Evolutionary conservation across 148 eudicot species (phyloP), one percentile per base, ranked within the genome.

Genomic region (Vaccinium macrocarpon): DNA sequence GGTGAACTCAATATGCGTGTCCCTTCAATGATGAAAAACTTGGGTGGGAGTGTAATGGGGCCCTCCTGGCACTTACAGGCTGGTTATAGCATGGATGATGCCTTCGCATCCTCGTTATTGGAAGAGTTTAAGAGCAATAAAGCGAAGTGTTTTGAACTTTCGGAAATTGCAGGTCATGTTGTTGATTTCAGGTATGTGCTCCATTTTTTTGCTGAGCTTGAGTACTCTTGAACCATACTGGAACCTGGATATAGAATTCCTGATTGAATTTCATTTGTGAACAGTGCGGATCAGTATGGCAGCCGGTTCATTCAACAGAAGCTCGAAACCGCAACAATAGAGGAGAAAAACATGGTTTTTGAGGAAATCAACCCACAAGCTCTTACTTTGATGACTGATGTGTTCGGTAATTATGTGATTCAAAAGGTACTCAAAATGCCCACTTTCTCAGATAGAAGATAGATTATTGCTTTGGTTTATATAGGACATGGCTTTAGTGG

Each of bases 261-360:
- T 84, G 16, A 82, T 73, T 49, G 27, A 35, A 80, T 42, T 32
- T 81, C 75, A 75, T 80, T 19, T 83, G 16, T 84, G 82, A 78
- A 85, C 92, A 97, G 99, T 91, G 98, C 94, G 71, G 99, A 97
- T 90, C 99, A 97, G 84, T 93, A 95, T 91, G 99, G 99, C 56
- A 97, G 99, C 87, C 96, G 99, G 25, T 97, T 97, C 88, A 97
- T 97, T 86, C 99, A 97, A 86, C 99, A 97, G 76, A 97, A 95
- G 88, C 99, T 97, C 23, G 99, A 97, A 91, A 94, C 98, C 38
- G 99, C 99, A 74, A 89, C 98, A 19, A 66, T 38, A 14, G 98
- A 97, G 83, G 98, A 97, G 91, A 97, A 92, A 87, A 91, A 90
- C 81, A 97, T 95, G 96, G 99, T 97, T 52, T 97, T 92, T 81